Percentiles rank a stretch among this genome's conserved stretches.
phyloP scores from a whole-genome alignment of 768 basidiomycete genomes.

The Mycena galopus region DNA sequence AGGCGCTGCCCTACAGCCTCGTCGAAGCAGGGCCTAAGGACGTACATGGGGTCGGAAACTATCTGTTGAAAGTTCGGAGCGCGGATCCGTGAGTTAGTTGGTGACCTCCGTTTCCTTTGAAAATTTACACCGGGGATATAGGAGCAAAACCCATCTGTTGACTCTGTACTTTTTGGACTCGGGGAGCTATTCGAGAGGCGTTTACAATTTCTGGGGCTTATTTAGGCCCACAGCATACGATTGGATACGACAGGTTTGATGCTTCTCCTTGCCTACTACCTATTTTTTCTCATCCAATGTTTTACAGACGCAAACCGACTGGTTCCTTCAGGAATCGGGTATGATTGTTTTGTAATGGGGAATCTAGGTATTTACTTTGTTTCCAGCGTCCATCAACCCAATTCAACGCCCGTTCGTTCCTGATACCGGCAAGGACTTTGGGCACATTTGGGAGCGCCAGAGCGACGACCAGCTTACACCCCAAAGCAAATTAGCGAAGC shows the following conservation, averaged over 20 bases:
- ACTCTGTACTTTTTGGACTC: conserved; percentile 95
- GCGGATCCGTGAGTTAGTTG: conserved; percentile 78
- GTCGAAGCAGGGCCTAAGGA: conserved; percentile 85
- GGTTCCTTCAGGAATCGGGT: conserved; percentile 89
- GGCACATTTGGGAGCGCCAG: conserved; percentile 74
- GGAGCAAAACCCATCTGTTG: conserved; percentile 89
- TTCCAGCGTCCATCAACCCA: conserved; percentile 68
- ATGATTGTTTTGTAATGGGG: conserved; percentile 30
- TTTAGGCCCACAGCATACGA: conserved; percentile 85
- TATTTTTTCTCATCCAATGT: neutral
- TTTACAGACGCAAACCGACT: conserved; percentile 83
- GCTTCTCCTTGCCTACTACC: conserved; percentile 4
- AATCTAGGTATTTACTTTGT: neutral
- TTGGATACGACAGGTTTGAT: conserved; percentile 77
- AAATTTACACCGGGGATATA: conserved; percentile 41
- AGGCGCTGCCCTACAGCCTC: conserved; percentile 87
- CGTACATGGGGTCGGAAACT: conserved; percentile 93
- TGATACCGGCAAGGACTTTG: conserved; percentile 79
- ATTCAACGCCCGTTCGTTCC: conserved; percentile 90
- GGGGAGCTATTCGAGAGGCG: conserved; percentile 77
- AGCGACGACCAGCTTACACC: conserved; percentile 69
- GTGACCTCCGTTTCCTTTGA: neutral
- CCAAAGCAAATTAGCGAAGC: conserved; percentile 79
- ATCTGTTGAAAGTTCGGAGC: conserved; percentile 86
- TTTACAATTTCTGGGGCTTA: conserved; percentile 72